phyloP scores from a whole-genome alignment of 345 rosid species.

The Acer saccharum region DNA sequence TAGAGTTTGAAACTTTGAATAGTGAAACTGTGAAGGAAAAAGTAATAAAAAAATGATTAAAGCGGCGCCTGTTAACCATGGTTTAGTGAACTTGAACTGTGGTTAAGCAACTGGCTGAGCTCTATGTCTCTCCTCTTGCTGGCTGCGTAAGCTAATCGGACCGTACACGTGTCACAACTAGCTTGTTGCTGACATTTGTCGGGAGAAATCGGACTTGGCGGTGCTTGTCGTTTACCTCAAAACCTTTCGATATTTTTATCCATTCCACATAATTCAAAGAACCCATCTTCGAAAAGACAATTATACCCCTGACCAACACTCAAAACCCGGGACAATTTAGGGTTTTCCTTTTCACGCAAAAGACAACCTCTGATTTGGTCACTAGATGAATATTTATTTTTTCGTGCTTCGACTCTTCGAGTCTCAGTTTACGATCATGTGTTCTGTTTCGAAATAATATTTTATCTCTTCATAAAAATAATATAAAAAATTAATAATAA shows the following conservation, averaged over 20 bases:
- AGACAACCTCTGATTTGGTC: constrained; percentile 2
- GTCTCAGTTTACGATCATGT: background rate
- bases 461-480: too few species aligned
- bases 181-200: constrained; percentile 45
- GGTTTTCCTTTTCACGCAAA: background rate
- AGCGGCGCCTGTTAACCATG: constrained; percentile 38
- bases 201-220: constrained; percentile 50
- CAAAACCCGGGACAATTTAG: background rate
- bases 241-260: constrained; percentile 13
- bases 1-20: constrained; percentile 11
- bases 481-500: background rate
- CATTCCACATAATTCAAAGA: background rate
- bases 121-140: background rate
- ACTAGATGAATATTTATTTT: constrained; percentile 5
- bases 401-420: background rate
- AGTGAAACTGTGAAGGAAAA: background rate
- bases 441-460: constrained; percentile 10
- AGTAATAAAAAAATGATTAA: constrained; percentile 17
- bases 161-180: constrained; percentile 48
- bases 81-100: constrained; percentile 24
- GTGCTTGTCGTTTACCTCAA: constrained; percentile 56
- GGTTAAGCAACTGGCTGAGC: constrained; percentile 12
- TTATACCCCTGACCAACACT: background rate
- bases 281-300: constrained; percentile 1
- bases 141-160: constrained; percentile 26